Conservation (phyloP, 192 early-diverging fungal species). For the Backusella tuberculispora region DNA sequence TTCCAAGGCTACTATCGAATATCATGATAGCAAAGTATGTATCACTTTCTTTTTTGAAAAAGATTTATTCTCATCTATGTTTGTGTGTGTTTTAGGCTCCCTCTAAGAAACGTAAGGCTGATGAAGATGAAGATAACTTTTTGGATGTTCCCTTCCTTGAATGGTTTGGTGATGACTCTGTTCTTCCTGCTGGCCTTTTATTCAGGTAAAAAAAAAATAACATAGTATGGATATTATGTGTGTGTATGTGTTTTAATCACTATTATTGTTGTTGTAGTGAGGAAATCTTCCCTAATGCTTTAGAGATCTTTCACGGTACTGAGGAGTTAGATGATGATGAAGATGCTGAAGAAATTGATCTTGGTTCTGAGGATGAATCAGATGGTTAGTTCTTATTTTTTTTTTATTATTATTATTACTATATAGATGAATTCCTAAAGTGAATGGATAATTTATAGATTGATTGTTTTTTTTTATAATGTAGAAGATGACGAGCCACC, state of each 20-base stretch:
- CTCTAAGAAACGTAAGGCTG: constrained; percentile 36
- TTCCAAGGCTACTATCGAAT: constrained; percentile 34
- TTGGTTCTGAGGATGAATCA: constrained; percentile 35
- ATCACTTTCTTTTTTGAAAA: not conserved
- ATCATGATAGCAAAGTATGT: constrained; percentile 31
- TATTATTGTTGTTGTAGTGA: constrained; percentile 17
- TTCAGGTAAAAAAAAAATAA: not conserved
- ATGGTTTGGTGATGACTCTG: constrained; percentile 38
- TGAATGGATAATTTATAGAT: too few species aligned
- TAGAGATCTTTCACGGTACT: constrained; percentile 25
- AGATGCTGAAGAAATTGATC: constrained; percentile 37
- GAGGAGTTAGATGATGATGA: constrained; percentile 34
- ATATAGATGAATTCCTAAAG: too few species aligned
- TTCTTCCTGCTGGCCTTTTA: constrained; percentile 16
- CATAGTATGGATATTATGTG: constrained; percentile 8
- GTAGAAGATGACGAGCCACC: too few species aligned
- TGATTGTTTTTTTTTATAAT: too few species aligned
- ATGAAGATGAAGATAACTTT: constrained; percentile 20
- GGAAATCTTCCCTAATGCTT: constrained; percentile 40
- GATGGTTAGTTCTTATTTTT: constrained; percentile 19
- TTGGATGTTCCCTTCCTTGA: constrained; percentile 26
- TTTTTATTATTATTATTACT: too few species aligned
- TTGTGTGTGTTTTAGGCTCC: constrained; percentile 11
- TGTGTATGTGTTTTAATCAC: not conserved
- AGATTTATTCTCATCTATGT: not conserved